Evolutionary conservation across 768 basidiomycete species (phyloP), one percentile per base, ranked within the genome.

Genomic region (Suillus subalutaceus): DNA sequence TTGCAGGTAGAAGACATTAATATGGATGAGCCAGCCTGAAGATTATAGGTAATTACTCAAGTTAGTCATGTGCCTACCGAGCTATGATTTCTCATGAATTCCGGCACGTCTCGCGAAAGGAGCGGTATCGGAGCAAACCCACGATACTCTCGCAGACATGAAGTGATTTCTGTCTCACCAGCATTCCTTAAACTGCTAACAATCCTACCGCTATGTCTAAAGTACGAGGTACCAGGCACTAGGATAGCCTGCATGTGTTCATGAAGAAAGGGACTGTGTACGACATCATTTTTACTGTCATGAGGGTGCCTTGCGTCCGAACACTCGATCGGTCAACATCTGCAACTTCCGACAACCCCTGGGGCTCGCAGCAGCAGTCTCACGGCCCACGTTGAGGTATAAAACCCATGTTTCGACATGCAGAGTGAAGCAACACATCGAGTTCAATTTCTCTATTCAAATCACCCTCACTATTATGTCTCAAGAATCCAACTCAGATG

Each of bases 311-410:
- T 43, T 3, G 26, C 23, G 26, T 30, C 12, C 18, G 18, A 60
- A 32, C 30, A 23, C 41, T 43, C 18, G 26, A 20, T 18, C 41
- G 26, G 18, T 41, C 41, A 30, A 60, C 20, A 20, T 18, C 26
- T 60, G 59, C 26, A 60, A 30, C 41, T 32, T 12, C 40, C 40
- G 40, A 43, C 38, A 43, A 60, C 41, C 18, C 18, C 18, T 60
- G 16, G 18, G 40, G 59, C 6, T 43, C 18, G 18, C 16, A 30
- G 59, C 26, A 32, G 59, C 59, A 60, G 12, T 60, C 40, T 60
- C 59, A 60, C 59, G 30, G 41, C 30, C 18, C 40, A 15, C 40
- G 26, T 10, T 43, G 30, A n/a, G 40, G 59, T 60, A 60, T 60
- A 60, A 60, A 60, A 41, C 26, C 59, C 40, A 40, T 59, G 38